Conservation (phyloP, 176 grass and related monocot species). For the Hordeum marinum region DNA sequence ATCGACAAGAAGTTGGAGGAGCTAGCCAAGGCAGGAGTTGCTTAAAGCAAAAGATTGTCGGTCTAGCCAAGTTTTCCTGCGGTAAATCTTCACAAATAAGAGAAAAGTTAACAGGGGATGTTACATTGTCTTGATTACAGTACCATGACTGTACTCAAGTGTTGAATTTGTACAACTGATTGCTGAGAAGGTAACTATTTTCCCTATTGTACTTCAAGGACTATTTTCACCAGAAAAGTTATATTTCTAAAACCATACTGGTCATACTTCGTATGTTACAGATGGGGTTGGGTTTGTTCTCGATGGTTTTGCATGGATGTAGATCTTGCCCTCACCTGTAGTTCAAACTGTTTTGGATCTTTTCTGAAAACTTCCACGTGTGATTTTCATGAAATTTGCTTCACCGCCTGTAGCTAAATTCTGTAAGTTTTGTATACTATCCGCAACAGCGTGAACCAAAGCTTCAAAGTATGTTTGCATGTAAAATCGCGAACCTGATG, state of each 20-base stretch:
- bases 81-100: conserved; percentile 27
- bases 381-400: neutral
- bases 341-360: neutral
- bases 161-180: neutral
- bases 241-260: neutral
- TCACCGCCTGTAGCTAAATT: neutral
- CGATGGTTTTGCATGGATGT: neutral
- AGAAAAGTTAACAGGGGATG: neutral
- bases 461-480: neutral
- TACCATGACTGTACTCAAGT: neutral
- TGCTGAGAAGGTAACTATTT: neutral
- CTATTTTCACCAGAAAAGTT: neutral
- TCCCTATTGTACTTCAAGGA: neutral
- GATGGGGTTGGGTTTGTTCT: neutral
- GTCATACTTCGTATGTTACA: neutral
- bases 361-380: neutral
- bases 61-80: neutral
- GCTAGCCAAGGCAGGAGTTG: conserved; percentile 33
- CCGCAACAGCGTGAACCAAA: neutral
- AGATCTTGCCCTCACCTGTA: neutral
- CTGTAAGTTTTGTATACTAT: neutral
- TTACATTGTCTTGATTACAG: conserved; percentile 4
- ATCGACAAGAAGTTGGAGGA: conserved; percentile 76
- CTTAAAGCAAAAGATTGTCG: conserved; percentile 11
- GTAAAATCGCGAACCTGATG: too few relatives aligned